phyloP scores from a whole-genome alignment of 2,329 filamentous ascomycete genomes.

The Botrytis tulipae region DNA sequence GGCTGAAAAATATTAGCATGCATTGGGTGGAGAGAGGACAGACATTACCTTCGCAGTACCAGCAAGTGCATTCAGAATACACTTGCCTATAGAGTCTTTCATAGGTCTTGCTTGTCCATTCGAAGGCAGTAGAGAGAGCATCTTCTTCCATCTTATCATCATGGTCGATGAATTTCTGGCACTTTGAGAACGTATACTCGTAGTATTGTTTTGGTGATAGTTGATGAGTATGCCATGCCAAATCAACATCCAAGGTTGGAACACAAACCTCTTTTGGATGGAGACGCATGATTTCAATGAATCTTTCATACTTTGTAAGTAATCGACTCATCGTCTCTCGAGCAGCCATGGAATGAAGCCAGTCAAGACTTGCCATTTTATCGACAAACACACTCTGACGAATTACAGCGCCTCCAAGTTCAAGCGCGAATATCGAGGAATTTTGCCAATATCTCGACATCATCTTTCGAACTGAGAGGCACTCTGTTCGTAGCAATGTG shows the following conservation, averaged over 20 bases:
- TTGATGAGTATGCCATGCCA: constrained; percentile 79
- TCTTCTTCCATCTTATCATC: constrained; percentile 78
- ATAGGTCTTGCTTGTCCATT: constrained; percentile 71
- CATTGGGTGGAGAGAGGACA: neutral
- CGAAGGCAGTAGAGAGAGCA: constrained; percentile 62
- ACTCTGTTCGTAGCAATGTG: constrained; percentile 36
- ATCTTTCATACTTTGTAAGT: constrained; percentile 63
- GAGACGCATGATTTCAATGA: constrained; percentile 56
- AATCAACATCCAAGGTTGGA: constrained; percentile 71
- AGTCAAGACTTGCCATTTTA: constrained; percentile 76
- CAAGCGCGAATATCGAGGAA: constrained; percentile 60
- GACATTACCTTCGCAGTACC: constrained; percentile 69
- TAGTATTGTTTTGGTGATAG: constrained; percentile 65
- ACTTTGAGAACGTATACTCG: constrained; percentile 49
- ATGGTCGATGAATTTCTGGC: constrained; percentile 68
- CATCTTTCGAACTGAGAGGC: constrained; percentile 59
- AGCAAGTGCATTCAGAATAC: constrained; percentile 77
- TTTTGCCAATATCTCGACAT: constrained; percentile 72
- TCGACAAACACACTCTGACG: constrained; percentile 65
- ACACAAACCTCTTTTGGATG: constrained; percentile 53
- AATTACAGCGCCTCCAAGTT: constrained; percentile 63
- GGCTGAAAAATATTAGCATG: constrained; percentile 35
- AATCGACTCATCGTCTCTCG: constrained; percentile 62
- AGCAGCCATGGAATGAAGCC: constrained; percentile 70
- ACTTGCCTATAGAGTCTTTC: constrained; percentile 62